Conservation (phyloP, 768 basidiomycete species). For the Boletus huronensis region DNA sequence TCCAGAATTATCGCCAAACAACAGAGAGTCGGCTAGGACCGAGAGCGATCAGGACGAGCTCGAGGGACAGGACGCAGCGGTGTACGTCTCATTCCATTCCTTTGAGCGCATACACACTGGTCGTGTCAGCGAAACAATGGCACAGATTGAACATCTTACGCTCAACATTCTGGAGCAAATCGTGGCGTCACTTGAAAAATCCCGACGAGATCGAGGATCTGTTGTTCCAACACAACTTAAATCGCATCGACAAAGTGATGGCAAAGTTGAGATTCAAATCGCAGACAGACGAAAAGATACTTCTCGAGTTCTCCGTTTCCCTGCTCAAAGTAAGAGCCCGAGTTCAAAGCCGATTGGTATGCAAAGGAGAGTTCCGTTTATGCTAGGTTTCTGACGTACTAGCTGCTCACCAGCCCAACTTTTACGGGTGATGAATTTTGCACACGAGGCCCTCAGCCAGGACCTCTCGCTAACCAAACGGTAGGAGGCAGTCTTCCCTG, state of each 20-base stretch:
- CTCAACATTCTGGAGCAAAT: constrained; percentile 34
- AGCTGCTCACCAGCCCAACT: constrained; percentile 53
- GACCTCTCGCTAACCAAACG: constrained; percentile 62
- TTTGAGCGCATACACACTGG: constrained; percentile 1
- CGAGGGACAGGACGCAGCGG: background rate
- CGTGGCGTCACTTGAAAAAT: constrained; percentile 11
- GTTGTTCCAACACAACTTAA: background rate
- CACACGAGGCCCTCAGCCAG: constrained; percentile 62
- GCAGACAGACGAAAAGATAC: constrained; percentile 35
- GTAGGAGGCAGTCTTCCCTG: constrained; percentile 30
- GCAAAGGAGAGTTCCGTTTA: background rate
- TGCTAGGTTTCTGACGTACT: background rate
- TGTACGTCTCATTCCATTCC: constrained; percentile 3
- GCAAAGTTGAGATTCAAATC: constrained; percentile 34
- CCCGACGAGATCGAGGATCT: background rate
- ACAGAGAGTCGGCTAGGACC: background rate
- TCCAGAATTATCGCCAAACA: background rate
- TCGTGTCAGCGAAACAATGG: constrained; percentile 21
- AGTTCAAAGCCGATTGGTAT: constrained; percentile 44
- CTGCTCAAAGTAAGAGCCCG: constrained; percentile 32
- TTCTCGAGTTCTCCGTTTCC: constrained; percentile 35
- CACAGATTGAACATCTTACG: constrained; percentile 29
- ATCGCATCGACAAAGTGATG: constrained; percentile 3
- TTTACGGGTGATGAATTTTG: constrained; percentile 59
- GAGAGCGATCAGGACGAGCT: constrained; percentile 15